These are phyloP conservation scores for Fusarium dlaminii DNA, from an alignment of 2,329 filamentous ascomycete species.

Conservation along the genomic window DNA sequence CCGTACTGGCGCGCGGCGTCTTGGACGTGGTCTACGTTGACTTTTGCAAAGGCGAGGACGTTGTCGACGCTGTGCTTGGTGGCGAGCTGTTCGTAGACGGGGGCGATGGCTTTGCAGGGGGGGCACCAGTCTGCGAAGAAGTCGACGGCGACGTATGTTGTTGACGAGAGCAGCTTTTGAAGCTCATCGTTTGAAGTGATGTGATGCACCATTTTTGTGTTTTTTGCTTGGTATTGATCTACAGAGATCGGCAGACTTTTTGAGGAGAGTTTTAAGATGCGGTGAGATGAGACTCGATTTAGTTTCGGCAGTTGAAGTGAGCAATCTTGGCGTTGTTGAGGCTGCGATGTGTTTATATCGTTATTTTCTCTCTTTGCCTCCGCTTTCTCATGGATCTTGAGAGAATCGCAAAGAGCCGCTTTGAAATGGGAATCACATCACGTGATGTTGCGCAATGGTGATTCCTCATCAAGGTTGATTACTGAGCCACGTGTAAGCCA, in stretches of 20 bases:
- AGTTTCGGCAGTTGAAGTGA: not conserved
- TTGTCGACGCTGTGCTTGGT: constrained; percentile 50
- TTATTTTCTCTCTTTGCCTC: not conserved
- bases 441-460: constrained; percentile 35
- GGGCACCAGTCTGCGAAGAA: constrained; percentile 63
- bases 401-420: constrained; percentile 36
- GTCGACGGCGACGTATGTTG: constrained; percentile 57
- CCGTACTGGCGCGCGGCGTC: constrained; percentile 79
- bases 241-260: not conserved
- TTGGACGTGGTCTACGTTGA: constrained; percentile 87
- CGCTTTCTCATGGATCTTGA: constrained; percentile 24
- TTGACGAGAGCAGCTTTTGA: constrained; percentile 49
- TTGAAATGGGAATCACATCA: constrained; percentile 38
- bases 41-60: constrained; percentile 80
- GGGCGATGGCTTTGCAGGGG: constrained; percentile 60
- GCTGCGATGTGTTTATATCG: constrained; percentile 13
- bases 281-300: not conserved
- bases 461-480: constrained; percentile 1
- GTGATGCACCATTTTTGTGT: constrained; percentile 40
- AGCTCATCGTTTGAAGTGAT: constrained; percentile 48
- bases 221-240: not conserved
- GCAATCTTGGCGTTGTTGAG: not conserved
- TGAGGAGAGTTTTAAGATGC: not conserved
- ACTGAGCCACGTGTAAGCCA: constrained; percentile 16
- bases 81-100: constrained; percentile 51